Evolutionary conservation across 805 yeast genomes (phyloP), one percentile per base, ranked within the genome.

Genomic region (Zygosaccharomyces gambellarensis): DNA sequence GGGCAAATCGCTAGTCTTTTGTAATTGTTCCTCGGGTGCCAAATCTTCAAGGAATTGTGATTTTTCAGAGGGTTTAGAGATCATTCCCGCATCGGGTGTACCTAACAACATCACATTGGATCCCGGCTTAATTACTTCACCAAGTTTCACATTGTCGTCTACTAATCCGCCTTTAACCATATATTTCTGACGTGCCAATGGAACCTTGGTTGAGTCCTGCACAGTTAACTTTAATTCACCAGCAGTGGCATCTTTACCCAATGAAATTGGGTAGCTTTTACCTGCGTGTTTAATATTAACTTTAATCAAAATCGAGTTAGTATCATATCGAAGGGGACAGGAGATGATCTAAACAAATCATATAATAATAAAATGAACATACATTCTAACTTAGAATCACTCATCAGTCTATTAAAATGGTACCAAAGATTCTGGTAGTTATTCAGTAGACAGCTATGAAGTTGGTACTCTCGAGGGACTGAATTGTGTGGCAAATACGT

Each of bases 21-120:
- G 63, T 12, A 51, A 43, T 55, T 61, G 66, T 48, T 62, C 64
- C 32, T 59, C 60, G 11, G 64, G 75, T 31, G 76, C 74, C 65
- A 85, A 68, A 64, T 87, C 96, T 66, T 86, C 95, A 36, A 83
- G 65, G 55, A 87, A 86, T 27, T 79, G 80, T 43, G 73, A 75
- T 51, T 77, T 74, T 10, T 72, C 76, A 11, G 73, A 73, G 11
- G 87, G 87, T 31, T 78, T 76, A 11, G 73, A 72, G 7, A 71
- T 64, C 54, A 81, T 69, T 49, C 77, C 79, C 49, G 77, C 73
- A 48, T 86, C 94, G 2, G 96, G 92, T 1, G 97, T 85, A 22
- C 99, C 99, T 49, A 94, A 74, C 49, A 94, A 87, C 96, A 94
- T 87, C 21, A 92, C 73, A 11, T 80, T 73, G 56, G 85, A 87